Conservation (phyloP, 1,284 basidiomycete genomes). For the Kalmanozyma brasiliensis region DNA sequence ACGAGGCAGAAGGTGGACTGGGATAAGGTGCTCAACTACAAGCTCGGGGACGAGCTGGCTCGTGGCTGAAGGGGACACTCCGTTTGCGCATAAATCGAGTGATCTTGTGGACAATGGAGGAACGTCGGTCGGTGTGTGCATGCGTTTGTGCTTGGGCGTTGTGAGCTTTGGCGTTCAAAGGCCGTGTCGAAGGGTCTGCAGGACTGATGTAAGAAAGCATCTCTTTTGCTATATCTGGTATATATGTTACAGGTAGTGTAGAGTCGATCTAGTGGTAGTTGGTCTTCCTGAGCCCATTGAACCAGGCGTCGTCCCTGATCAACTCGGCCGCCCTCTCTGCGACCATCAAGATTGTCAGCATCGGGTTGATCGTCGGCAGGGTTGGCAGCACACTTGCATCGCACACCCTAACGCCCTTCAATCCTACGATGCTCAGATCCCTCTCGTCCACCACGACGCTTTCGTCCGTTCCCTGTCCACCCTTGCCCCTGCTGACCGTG, state of each 20-base stretch:
- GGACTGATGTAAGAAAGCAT: background rate
- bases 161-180: too few species aligned
- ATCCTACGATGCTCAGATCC: constrained; percentile 59
- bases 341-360: constrained; percentile 61
- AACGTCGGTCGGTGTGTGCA: too few species aligned
- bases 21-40: constrained; percentile 65
- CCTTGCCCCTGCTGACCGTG: constrained; percentile 30
- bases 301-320: constrained; percentile 62
- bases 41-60: constrained; percentile 52
- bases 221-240: too few species aligned
- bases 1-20: constrained; percentile 67
- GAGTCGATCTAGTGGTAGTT: constrained; percentile 17
- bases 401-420: constrained; percentile 61
- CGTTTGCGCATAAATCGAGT: too few species aligned
- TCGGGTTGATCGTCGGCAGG: constrained; percentile 63
- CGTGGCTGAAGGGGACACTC: constrained; percentile 7
- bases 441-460: constrained; percentile 64
- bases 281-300: constrained; percentile 40
- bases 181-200: too few species aligned
- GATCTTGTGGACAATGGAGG: too few species aligned
- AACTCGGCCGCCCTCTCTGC: constrained; percentile 66
- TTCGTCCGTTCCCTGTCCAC: constrained; percentile 43
- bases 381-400: constrained; percentile 67
- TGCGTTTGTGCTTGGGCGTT: too few species aligned
- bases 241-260: too few species aligned